These are phyloP conservation scores for Pascua sp. DNA, from an alignment of 1,284 basidiomycete species.

Conservation along the genomic window DNA sequence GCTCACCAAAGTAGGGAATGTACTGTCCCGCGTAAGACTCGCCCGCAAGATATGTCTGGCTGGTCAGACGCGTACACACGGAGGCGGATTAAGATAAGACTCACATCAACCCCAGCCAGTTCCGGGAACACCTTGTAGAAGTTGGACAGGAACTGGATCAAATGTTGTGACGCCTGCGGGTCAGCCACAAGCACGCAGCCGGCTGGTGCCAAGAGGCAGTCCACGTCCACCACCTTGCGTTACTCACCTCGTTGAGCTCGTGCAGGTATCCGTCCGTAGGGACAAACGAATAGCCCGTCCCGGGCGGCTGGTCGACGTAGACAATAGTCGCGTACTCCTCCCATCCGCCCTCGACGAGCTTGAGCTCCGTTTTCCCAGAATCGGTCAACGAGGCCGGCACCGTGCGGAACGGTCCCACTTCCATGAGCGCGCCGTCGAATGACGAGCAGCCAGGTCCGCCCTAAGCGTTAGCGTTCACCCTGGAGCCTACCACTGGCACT, in stretches of 20 bases:
- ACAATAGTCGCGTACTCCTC: constrained; percentile 98
- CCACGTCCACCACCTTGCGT: constrained; percentile 54
- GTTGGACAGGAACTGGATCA: constrained; percentile 78
- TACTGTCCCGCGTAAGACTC: constrained; percentile 99
- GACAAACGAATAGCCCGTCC: constrained; percentile 88
- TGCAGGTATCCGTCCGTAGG: constrained; percentile 81
- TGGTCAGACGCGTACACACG: constrained; percentile 6
- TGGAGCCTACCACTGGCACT: background rate
- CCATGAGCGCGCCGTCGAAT: constrained; percentile 98
- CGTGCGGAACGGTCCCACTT: constrained; percentile 85
- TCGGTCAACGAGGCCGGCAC: constrained; percentile 46
- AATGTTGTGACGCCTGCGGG: constrained; percentile 67
- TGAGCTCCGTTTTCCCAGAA: constrained; percentile 67
- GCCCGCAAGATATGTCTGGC: constrained; percentile 82
- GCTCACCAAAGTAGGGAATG: constrained; percentile 86
- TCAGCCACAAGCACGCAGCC: background rate
- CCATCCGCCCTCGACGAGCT: constrained; percentile 85
- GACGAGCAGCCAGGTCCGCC: constrained; percentile 95
- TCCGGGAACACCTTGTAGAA: constrained; percentile 92
- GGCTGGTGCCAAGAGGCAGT: background rate
- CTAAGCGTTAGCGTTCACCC: constrained; percentile 48
- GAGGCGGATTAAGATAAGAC: constrained; percentile 39
- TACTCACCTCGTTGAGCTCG: constrained; percentile 55
- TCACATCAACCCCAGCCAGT: constrained; percentile 72
- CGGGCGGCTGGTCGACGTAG: constrained; percentile 95